Conservation (phyloP, 192 early-diverging fungal genomes). For the Pilobolus umbonatus region DNA sequence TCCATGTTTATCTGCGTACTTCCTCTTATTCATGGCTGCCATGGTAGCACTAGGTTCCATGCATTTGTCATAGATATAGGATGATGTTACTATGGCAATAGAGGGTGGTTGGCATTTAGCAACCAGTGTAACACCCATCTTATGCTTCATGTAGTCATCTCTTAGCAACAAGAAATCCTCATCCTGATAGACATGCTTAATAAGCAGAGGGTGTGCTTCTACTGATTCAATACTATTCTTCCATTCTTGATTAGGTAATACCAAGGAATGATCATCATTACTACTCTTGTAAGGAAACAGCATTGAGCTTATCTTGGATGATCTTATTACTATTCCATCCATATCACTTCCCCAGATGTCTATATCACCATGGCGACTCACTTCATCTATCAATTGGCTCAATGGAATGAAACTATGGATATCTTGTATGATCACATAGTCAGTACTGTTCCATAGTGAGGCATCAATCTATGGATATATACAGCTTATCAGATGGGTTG, state of each 20-base stretch:
- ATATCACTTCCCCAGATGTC: background rate
- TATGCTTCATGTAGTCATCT: no score
- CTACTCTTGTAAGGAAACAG: background rate
- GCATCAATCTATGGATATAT: no score
- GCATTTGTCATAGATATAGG: conserved; percentile 44
- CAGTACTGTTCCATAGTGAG: background rate
- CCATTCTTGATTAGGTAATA: conserved; percentile 25
- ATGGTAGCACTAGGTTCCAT: conserved; percentile 39
- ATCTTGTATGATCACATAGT: conserved; percentile 40
- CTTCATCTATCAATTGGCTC: background rate
- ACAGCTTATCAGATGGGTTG: no score
- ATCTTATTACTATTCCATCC: background rate
- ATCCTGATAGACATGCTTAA: conserved; percentile 44
- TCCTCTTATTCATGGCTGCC: conserved; percentile 47
- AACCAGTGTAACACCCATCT: no score
- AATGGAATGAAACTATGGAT: conserved; percentile 29
- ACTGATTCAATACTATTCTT: conserved; percentile 39
- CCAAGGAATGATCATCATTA: background rate
- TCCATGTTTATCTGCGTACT: conserved; percentile 44
- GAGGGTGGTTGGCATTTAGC: no score
- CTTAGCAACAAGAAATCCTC: conserved; percentile 36
- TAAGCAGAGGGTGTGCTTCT: conserved; percentile 15
- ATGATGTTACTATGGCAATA: conserved; percentile 47
- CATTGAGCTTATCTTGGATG: background rate
- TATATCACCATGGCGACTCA: background rate